A percentile compares a stretch with the other conserved stretches of the same genome.
Conservation (phyloP, 352 stramenopile species). For the Phytophthora brassicae region DNA sequence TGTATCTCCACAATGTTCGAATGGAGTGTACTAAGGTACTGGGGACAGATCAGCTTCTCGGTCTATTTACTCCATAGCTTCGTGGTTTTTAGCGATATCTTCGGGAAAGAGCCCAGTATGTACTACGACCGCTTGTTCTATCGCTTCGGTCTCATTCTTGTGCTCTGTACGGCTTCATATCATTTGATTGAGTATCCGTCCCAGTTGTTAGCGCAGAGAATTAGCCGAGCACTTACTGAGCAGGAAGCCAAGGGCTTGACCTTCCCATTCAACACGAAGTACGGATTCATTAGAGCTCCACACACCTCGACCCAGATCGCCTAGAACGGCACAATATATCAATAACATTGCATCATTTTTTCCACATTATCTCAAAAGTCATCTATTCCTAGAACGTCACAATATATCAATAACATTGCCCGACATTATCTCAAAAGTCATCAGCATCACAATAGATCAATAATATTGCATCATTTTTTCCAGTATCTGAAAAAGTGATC, state of each 20-base stretch:
- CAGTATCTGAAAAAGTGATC: too few species aligned
- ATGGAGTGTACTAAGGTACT: slow-evolving; percentile 44
- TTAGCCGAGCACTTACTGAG: slow-evolving; percentile 27
- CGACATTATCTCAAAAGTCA: too few species aligned
- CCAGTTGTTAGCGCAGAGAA: slow-evolving; percentile 38
- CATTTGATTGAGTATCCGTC: slow-evolving; percentile 51
- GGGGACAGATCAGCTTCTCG: slow-evolving; percentile 54
- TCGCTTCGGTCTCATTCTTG: slow-evolving; percentile 32
- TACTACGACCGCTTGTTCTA: slow-evolving; percentile 40
- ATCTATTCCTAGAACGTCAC: too few species aligned
- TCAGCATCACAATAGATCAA: slow-evolving; percentile 20
- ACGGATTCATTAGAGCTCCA: slow-evolving; percentile 2
- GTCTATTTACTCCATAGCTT: slow-evolving; percentile 61
- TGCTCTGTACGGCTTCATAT: slow-evolving; percentile 39
- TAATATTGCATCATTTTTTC: background rate
- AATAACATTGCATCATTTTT: background rate
- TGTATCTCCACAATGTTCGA: slow-evolving; percentile 42
- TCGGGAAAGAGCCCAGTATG: slow-evolving; percentile 19
- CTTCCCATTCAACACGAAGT: slow-evolving; percentile 16
- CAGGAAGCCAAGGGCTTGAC: slow-evolving; percentile 21
- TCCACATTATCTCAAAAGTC: too few species aligned
- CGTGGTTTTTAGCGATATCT: slow-evolving; percentile 38
- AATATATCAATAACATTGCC: too few species aligned
- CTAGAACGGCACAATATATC: slow-evolving; percentile 20
- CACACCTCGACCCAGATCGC: slow-evolving; percentile 21